phyloP scores from a whole-genome alignment of 208 protist genomes.

The Herpetomonas tarakana region DNA sequence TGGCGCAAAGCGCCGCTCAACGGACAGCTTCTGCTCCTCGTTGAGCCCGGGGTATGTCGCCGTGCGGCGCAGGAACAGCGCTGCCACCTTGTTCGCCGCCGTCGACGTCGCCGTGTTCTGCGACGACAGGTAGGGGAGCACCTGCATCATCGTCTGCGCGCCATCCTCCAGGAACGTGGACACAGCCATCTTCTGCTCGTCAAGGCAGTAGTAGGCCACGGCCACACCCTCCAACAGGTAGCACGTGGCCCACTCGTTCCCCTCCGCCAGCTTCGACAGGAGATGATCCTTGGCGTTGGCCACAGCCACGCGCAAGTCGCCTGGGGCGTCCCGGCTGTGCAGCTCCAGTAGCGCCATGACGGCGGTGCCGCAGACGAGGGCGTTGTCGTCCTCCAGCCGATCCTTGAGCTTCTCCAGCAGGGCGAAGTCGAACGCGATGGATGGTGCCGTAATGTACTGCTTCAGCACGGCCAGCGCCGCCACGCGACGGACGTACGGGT shows the following conservation, averaged over 20 bases:
- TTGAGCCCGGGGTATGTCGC: slow-evolving; percentile 10
- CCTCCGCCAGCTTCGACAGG: slow-evolving; percentile 88
- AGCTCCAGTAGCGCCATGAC: slow-evolving; percentile 91
- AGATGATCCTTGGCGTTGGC: slow-evolving; percentile 85
- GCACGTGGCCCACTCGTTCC: slow-evolving; percentile 97
- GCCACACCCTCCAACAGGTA: slow-evolving; percentile 96
- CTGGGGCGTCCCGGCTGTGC: slow-evolving; percentile 27
- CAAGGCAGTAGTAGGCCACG: slow-evolving; percentile 5
- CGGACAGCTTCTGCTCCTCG: slow-evolving; percentile 9
- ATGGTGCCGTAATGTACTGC: slow-evolving; percentile 94
- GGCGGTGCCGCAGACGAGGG: slow-evolving; percentile 96
- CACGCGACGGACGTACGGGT: slow-evolving; percentile 99
- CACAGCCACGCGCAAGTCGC: slow-evolving; percentile 24
- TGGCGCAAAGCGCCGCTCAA: slow-evolving; percentile 39
- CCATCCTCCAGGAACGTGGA: slow-evolving; percentile 12
- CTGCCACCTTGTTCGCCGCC: slow-evolving; percentile 89
- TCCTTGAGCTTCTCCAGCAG: slow-evolving; percentile 88
- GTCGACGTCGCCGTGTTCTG: slow-evolving; percentile 96
- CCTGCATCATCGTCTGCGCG: slow-evolving; percentile 88
- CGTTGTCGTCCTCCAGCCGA: slow-evolving; percentile 96
- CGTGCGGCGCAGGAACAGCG: slow-evolving; percentile 50
- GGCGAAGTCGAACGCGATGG: slow-evolving; percentile 82
- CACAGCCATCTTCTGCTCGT: not conserved
- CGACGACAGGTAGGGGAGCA: slow-evolving; percentile 94
- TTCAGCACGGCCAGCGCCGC: slow-evolving; percentile 97